These are phyloP conservation scores for Saccharomycopsis fibuligera DNA, from an alignment of 805 yeast species.

Conservation along the genomic window DNA sequence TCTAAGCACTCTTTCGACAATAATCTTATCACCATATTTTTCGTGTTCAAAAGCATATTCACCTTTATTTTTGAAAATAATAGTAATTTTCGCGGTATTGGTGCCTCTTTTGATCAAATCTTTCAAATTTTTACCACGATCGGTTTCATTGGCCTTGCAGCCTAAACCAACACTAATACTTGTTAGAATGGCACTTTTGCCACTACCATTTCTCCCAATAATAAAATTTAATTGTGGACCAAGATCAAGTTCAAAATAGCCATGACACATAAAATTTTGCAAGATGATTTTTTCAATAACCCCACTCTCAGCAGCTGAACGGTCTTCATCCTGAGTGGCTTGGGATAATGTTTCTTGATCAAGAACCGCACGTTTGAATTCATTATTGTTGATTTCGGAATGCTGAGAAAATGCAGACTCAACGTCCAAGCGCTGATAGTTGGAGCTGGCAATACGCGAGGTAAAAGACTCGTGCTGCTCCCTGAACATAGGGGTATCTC, in stretches of 20 bases:
- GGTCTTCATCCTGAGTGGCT: not conserved
- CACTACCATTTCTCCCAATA: conserved; percentile 87
- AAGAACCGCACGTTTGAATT: conserved; percentile 2
- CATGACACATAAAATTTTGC: conserved; percentile 86
- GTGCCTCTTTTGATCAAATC: conserved; percentile 74
- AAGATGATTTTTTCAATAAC: conserved; percentile 57
- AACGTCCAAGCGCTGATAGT: conserved; percentile 1
- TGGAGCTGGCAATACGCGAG: conserved; percentile 4
- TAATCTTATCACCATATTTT: conserved; percentile 61
- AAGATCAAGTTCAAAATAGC: conserved; percentile 62
- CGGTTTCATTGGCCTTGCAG: conserved; percentile 80
- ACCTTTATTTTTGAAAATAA: conserved; percentile 60
- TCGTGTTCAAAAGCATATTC: conserved; percentile 55
- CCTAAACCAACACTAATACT: conserved; percentile 86
- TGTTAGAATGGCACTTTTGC: conserved; percentile 82
- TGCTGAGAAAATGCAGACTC: conserved; percentile 12
- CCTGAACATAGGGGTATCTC: not conserved
- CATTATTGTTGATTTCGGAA: not conserved
- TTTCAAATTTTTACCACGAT: conserved; percentile 68
- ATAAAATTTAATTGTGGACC: conserved; percentile 82
- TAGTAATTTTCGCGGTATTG: conserved; percentile 56
- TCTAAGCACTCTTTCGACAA: conserved; percentile 60
- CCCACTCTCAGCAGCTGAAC: conserved; percentile 48
- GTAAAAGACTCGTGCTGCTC: conserved; percentile 1
- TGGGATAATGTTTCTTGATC: not conserved